phyloP scores from a whole-genome alignment of 306 rosid genomes.

The Lotus japonicus region DNA sequence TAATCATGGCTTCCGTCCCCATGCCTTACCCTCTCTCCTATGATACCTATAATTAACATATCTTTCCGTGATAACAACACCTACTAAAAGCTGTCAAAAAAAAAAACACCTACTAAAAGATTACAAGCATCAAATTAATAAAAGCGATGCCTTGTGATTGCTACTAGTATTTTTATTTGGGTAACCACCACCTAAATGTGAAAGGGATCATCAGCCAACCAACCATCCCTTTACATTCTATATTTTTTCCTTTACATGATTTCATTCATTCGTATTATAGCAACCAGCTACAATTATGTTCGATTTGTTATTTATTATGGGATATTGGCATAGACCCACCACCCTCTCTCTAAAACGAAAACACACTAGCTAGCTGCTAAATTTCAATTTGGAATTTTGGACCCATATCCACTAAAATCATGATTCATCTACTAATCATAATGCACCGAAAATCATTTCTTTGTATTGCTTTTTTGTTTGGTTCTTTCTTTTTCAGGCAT shows the following conservation, averaged over 20 bases:
- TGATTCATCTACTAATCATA: conserved; percentile 38
- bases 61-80: conserved; percentile 43
- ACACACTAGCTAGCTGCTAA: conserved; percentile 18
- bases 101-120: too few relatives aligned
- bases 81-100: too few relatives aligned
- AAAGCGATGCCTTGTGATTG: conserved; percentile 42
- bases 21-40: conserved; percentile 5
- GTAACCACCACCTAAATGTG: conserved; percentile 71
- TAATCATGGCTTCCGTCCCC: not conserved
- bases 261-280: conserved; percentile 18
- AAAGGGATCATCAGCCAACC: conserved; percentile 88
- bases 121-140: conserved; percentile 29
- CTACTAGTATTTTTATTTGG: conserved; percentile 40
- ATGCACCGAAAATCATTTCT: conserved; percentile 39
- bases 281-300: conserved; percentile 28
- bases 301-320: conserved; percentile 44
- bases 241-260: not conserved
- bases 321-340: conserved; percentile 53
- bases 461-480: conserved; percentile 38
- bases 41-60: conserved; percentile 35
- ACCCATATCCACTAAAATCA: conserved; percentile 49
- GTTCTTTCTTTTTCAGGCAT: conserved; percentile 34
- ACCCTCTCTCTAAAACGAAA: conserved; percentile 55
- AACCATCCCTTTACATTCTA: conserved; percentile 46
- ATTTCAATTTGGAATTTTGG: conserved; percentile 41